phyloP scores from a whole-genome alignment of 805 yeast genomes.

The Ogataea corticis region DNA sequence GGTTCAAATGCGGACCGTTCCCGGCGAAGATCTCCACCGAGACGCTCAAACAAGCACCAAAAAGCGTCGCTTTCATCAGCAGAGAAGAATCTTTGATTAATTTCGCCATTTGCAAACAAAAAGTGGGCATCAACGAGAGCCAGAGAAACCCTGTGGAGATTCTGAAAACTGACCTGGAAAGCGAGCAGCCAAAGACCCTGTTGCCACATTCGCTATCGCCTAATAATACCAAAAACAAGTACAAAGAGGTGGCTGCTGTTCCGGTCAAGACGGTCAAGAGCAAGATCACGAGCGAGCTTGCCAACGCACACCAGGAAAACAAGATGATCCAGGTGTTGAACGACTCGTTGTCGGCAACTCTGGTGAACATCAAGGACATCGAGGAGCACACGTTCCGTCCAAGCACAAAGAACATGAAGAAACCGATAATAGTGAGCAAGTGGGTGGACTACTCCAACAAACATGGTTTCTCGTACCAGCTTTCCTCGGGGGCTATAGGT shows the following conservation, averaged over 20 bases:
- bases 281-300: constrained; percentile 30
- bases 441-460: constrained; percentile 98
- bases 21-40: constrained; percentile 67
- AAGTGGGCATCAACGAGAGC: constrained; percentile 52
- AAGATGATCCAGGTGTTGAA: constrained; percentile 29
- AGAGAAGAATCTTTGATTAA: constrained; percentile 64
- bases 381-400: constrained; percentile 24
- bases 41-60: constrained; percentile 65
- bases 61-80: constrained; percentile 50
- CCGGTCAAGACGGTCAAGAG: constrained; percentile 28
- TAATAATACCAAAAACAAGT: constrained; percentile 84
- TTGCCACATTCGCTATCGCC: constrained; percentile 92
- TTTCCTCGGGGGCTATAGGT: constrained; percentile 87
- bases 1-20: constrained; percentile 81
- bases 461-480: constrained; percentile 92
- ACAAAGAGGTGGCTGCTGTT: constrained; percentile 58
- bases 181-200: constrained; percentile 65
- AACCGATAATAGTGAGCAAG: constrained; percentile 78
- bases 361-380: constrained; percentile 29
- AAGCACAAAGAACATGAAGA: constrained; percentile 27
- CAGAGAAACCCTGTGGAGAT: constrained; percentile 67
- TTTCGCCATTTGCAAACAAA: constrained; percentile 63
- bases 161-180: constrained; percentile 64
- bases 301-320: constrained; percentile 31
- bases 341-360: constrained; percentile 29